phyloP scores from a whole-genome alignment of 2,329 filamentous ascomycete species.

The Sarocladium strictum region DNA sequence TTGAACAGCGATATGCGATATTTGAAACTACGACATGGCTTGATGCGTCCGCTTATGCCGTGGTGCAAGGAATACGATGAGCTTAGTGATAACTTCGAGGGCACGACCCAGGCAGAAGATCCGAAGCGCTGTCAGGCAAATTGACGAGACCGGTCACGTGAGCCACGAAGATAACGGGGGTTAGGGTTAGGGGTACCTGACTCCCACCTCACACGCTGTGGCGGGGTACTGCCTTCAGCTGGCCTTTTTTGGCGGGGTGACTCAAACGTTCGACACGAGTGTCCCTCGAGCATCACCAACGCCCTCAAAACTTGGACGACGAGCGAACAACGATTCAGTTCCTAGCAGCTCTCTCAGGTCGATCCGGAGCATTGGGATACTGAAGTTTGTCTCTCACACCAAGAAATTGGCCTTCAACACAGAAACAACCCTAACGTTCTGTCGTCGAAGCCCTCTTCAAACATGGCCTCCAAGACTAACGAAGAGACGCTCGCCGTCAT shows the following conservation, averaged over 20 bases:
- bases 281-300: not conserved
- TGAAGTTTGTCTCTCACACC: not conserved
- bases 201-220: not conserved
- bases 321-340: not conserved
- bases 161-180: no score
- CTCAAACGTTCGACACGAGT: not conserved
- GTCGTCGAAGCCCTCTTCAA: conserved; percentile 1
- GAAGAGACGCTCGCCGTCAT: conserved; percentile 70
- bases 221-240: not conserved
- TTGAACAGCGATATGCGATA: no score
- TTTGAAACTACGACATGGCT: no score
- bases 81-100: no score
- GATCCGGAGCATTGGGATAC: not conserved
- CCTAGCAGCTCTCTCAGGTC: no score
- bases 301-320: not conserved
- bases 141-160: no score
- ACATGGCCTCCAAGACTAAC: conserved; percentile 29
- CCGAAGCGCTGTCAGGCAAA: no score
- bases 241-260: conserved; percentile 3
- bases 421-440: not conserved
- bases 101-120: no score
- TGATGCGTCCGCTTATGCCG: no score
- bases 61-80: no score
- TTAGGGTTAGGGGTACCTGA: not conserved
- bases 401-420: not conserved